Evolutionary conservation across 768 basidiomycete genomes (phyloP).

Genomic region (Lepiota subincarnata): DNA sequence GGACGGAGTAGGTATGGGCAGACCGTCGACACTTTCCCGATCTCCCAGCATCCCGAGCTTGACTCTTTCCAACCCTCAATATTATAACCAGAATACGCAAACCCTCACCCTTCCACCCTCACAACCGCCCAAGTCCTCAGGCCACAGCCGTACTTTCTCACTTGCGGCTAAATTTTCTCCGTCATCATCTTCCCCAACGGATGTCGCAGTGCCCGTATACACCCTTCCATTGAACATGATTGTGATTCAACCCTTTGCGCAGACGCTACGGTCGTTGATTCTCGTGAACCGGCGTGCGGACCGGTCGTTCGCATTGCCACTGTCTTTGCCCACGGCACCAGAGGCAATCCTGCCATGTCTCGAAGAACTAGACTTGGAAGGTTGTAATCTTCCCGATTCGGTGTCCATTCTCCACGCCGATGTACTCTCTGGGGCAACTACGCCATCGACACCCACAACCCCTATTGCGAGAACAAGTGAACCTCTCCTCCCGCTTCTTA

Average conservation of each 20-base stretch:
- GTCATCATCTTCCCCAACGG: slow-evolving; percentile 21
- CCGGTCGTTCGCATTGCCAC: slow-evolving; percentile 55
- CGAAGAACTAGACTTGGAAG: slow-evolving; percentile 73
- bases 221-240: slow-evolving; percentile 67
- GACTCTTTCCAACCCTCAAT: slow-evolving; percentile 51
- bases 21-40: slow-evolving; percentile 18
- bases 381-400: slow-evolving; percentile 61
- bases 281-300: slow-evolving; percentile 68
- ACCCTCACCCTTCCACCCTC: slow-evolving; percentile 65
- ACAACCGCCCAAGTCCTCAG: slow-evolving; percentile 43
- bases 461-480: slow-evolving; percentile 37
- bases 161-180: slow-evolving; percentile 30
- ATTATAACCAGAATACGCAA: slow-evolving; percentile 50
- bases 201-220: slow-evolving; percentile 59
- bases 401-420: slow-evolving; percentile 44
- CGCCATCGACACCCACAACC: slow-evolving; percentile 31
- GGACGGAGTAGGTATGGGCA: slow-evolving; percentile 1
- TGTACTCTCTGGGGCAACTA: slow-evolving; percentile 15
- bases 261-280: slow-evolving; percentile 51
- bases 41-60: slow-evolving; percentile 16
- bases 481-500: slow-evolving; percentile 53
- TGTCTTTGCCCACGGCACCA: slow-evolving; percentile 23
- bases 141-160: slow-evolving; percentile 64
- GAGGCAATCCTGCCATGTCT: slow-evolving; percentile 54
- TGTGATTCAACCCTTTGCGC: slow-evolving; percentile 53